Conservation (phyloP, 169 alveolate species). For the Amoebophrya sp. region DNA sequence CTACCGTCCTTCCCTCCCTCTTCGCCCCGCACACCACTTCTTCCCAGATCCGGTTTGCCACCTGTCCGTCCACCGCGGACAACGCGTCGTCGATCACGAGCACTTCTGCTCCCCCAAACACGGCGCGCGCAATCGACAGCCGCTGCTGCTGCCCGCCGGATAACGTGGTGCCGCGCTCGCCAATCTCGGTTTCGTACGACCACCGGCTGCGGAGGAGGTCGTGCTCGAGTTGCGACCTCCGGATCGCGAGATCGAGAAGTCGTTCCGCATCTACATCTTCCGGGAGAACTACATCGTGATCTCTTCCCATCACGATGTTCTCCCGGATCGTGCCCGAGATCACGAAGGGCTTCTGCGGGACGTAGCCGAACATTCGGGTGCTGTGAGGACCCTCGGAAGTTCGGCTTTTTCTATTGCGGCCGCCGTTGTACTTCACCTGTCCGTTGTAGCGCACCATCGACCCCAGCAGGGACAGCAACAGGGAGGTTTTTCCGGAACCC, state of each 20-base stretch:
- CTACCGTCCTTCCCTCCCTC: not conserved
- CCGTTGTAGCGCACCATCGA: no score
- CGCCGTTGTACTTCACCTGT: no score
- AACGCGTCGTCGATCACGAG: not conserved
- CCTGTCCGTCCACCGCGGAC: not conserved
- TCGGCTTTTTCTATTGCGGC: no score
- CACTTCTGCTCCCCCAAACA: not conserved
- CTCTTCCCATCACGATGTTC: constrained; percentile 1
- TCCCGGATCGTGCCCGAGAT: constrained; percentile 15
- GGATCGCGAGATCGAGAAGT: not conserved
- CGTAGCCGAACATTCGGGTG: no score
- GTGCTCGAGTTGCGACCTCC: not conserved
- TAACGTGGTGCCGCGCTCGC: not conserved
- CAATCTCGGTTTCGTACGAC: not conserved
- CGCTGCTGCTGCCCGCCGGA: not conserved
- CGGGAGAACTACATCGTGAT: no score
- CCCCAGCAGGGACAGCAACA: no score
- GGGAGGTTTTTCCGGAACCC: no score
- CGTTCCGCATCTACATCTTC: not conserved
- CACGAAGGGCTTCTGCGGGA: constrained; percentile 12
- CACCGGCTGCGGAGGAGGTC: not conserved
- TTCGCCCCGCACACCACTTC: not conserved
- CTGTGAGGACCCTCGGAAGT: no score
- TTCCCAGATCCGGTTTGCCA: not conserved
- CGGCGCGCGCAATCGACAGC: not conserved